A percentile compares a stretch with the other conserved stretches of the same genome.
Evolutionary conservation across 1,284 basidiomycete species (phyloP).

Genomic region (Puccinia polysora): DNA sequence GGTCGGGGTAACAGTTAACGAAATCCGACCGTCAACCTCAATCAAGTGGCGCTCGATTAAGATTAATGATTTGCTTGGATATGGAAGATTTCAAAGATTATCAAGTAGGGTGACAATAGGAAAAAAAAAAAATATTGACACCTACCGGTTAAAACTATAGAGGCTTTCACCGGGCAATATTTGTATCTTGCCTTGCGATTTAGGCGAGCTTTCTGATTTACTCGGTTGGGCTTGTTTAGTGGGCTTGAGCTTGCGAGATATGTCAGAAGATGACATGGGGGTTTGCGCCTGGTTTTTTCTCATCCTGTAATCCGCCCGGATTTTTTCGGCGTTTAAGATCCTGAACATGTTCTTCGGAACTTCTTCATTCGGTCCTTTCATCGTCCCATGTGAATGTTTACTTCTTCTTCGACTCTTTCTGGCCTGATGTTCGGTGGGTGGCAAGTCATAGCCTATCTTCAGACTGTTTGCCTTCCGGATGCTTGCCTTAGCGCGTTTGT

Average conservation of each 20-base stretch:
- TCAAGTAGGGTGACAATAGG: neutral
- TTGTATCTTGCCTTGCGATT: neutral
- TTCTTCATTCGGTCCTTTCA: neutral
- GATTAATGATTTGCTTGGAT: neutral
- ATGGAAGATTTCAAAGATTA: neutral
- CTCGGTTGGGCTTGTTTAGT: neutral
- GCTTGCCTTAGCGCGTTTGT: constrained; percentile 38
- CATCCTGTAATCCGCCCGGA: constrained; percentile 14
- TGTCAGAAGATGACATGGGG: neutral
- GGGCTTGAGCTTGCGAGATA: neutral
- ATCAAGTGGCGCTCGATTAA: neutral
- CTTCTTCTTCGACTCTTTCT: constrained; percentile 27
- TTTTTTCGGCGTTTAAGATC: constrained; percentile 33
- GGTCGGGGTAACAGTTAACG: too few relatives aligned
- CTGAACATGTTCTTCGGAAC: constrained; percentile 41
- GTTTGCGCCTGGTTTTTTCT: neutral
- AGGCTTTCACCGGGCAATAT: constrained; percentile 17
- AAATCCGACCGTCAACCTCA: too few relatives aligned
- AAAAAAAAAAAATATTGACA: neutral
- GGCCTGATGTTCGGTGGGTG: constrained; percentile 8
- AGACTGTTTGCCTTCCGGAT: constrained; percentile 22
- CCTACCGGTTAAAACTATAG: constrained; percentile 15
- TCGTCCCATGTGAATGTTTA: neutral
- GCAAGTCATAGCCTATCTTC: constrained; percentile 26
- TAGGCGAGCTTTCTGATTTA: neutral